phyloP scores from a whole-genome alignment of 192 early-diverging fungal genomes.

The Gryganskiella cystojenkinii region DNA sequence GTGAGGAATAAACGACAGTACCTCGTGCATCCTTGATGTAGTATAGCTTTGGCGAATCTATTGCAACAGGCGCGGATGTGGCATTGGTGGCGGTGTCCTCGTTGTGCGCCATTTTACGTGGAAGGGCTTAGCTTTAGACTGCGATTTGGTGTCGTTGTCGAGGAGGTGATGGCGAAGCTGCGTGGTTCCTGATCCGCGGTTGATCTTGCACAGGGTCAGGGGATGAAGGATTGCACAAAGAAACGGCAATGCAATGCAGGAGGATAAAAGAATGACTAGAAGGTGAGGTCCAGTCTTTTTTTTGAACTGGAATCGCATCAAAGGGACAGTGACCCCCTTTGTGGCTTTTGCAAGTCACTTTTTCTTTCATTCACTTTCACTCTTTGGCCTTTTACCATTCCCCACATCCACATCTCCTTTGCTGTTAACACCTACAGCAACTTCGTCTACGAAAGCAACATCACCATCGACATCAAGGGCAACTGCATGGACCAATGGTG shows the following conservation, averaged over 20 bases:
- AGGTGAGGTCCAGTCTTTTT: too few relatives aligned
- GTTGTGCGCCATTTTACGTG: slow-evolving; percentile 24
- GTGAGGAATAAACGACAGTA: too few relatives aligned
- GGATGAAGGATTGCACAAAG: too few relatives aligned
- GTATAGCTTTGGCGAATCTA: slow-evolving; percentile 35
- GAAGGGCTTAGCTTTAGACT: background rate
- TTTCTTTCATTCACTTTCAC: too few relatives aligned
- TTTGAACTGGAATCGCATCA: too few relatives aligned
- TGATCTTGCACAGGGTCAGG: too few relatives aligned
- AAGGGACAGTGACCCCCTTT: too few relatives aligned
- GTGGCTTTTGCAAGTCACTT: too few relatives aligned
- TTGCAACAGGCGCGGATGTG: too few relatives aligned
- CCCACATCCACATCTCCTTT: background rate
- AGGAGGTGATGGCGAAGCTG: too few relatives aligned
- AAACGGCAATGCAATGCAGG: background rate
- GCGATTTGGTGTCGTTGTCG: too few relatives aligned
- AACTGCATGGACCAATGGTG: slow-evolving; percentile 24
- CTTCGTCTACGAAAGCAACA: background rate
- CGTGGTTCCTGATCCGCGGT: background rate
- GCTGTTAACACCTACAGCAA: background rate
- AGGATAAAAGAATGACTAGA: background rate
- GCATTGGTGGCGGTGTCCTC: slow-evolving; percentile 16
- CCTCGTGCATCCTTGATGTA: slow-evolving; percentile 52
- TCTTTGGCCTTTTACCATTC: too few relatives aligned
- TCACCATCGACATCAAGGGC: background rate